Evolutionary conservation across 306 rosid genomes (phyloP), one percentile per base, ranked within the genome.

Genomic region (Trifolium pratense): DNA sequence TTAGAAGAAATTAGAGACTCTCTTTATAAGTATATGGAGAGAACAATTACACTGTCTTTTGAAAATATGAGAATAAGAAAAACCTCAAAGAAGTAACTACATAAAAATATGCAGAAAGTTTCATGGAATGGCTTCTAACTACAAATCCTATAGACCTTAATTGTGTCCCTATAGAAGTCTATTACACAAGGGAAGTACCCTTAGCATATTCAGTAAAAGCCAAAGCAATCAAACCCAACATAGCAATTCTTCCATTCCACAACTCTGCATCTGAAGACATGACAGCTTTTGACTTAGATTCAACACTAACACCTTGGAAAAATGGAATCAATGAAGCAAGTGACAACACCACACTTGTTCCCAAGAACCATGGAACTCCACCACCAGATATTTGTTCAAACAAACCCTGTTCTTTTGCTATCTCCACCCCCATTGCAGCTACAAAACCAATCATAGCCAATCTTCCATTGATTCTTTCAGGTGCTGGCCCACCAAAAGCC

Each of bases 401-500:
- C 53, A 93, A 71, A 48, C 86, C 97, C 75, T 93, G 84, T 0
- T 97, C 96, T 10, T 78, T 93, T 0, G 84, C 72, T 17, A 85
- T 13, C 36, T 93, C 98, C 60, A 87, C 87, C 8, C 83, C 96
- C n/a, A 90, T 14, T 8, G 98, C 97, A 0, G 97, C 77, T 0
- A 89, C 93, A 52, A 92, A 92, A 0, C 98, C 98, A 1, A 90
- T 81, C 98, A 92, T 92, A 1, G 98, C 98, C 4, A 92, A 78
- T 57, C 97, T 84, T 8, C 98, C 98, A 64, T 92, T 92, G 78
- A 92, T 92, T 68, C 98, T 90, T 82, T 92, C 98, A 4, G 98
- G 98, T 5, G 86, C 98, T 0, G 97, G 93, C 4, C 98, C 98
- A 23, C 90, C 71, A 84, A 92, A 92, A 0, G 96, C 97, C 14